These are phyloP conservation scores for Aspergillus sp. DNA, from an alignment of 2,329 filamentous ascomycete genomes.

Conservation along the genomic window DNA sequence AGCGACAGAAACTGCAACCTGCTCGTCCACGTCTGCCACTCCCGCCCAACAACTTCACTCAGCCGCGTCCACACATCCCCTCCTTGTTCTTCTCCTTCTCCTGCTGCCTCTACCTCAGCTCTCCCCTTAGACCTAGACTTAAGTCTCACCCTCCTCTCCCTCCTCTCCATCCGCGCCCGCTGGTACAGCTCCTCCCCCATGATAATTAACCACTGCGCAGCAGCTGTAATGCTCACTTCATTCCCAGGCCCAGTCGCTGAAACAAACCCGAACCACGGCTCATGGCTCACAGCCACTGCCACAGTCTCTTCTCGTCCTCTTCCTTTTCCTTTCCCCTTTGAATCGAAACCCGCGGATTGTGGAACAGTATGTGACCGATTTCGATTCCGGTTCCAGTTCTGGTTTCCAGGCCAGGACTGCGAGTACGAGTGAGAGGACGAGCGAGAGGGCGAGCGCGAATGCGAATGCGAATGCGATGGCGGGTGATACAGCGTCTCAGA, in stretches of 20 bases:
- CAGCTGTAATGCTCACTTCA: neutral
- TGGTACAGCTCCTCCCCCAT: slow-evolving; percentile 24
- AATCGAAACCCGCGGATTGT: no score
- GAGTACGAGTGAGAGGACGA: neutral
- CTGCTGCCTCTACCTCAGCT: neutral
- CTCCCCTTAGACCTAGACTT: neutral
- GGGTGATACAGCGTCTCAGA: slow-evolving; percentile 1
- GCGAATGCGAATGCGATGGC: neutral
- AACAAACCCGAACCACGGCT: neutral
- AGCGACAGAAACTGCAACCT: slow-evolving; percentile 19
- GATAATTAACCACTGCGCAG: slow-evolving; percentile 19
- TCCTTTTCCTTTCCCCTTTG: neutral
- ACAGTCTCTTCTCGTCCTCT: neutral
- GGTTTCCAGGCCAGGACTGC: neutral
- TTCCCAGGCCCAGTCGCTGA: neutral
- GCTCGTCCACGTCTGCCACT: slow-evolving; percentile 20
- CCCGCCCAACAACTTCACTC: slow-evolving; percentile 3
- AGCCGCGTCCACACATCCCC: neutral
- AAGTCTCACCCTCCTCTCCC: neutral
- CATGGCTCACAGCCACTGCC: neutral
- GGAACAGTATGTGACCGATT: no score
- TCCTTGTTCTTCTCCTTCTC: neutral
- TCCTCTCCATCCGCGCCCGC: neutral
- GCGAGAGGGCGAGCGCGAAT: neutral
- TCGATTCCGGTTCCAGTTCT: no score